phyloP scores from a whole-genome alignment of 1,284 basidiomycete species.

The Phellopilus nigrolimitatus region DNA sequence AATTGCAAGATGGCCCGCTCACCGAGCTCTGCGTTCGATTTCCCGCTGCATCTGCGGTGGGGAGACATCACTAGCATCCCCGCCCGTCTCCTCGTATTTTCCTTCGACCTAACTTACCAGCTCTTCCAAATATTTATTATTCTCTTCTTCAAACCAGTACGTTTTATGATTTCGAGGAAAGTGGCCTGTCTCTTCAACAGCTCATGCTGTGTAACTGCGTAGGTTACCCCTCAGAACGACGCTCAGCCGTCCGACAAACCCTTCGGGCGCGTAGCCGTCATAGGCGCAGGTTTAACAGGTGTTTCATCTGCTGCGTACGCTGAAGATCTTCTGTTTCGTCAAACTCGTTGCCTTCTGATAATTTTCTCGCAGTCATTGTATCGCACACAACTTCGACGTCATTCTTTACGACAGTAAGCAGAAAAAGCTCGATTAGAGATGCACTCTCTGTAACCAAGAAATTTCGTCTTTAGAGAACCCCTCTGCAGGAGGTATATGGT shows the following conservation, averaged over 20 bases:
- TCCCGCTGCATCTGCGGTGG: conserved; percentile 11
- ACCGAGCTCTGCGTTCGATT: not conserved
- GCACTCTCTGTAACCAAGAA: not conserved
- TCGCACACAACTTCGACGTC: conserved; percentile 53
- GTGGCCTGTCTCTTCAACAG: not conserved
- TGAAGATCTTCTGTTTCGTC: conserved; percentile 7
- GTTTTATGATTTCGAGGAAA: conserved; percentile 15
- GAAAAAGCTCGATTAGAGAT: too few relatives aligned
- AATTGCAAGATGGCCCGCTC: not conserved
- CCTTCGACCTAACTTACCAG: conserved; percentile 35
- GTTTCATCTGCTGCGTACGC: conserved; percentile 44
- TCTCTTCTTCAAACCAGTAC: conserved; percentile 39
- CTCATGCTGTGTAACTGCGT: not conserved
- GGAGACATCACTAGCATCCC: conserved; percentile 1
- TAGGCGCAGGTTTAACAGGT: conserved; percentile 49
- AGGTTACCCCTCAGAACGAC: conserved; percentile 29
- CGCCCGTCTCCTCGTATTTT: conserved; percentile 17
- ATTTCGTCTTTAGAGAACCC: conserved; percentile 22
- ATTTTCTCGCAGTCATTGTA: conserved; percentile 34
- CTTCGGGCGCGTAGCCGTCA: conserved; percentile 44
- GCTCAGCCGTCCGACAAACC: conserved; percentile 28
- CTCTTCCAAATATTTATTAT: conserved; percentile 36
- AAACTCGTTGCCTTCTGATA: not conserved
- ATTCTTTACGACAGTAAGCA: conserved; percentile 42
- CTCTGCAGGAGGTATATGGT: conserved; percentile 53